Evolutionary conservation across 2,329 filamentous ascomycete genomes (phyloP).

Genomic region (Phaeosphaeriaceae sp.): DNA sequence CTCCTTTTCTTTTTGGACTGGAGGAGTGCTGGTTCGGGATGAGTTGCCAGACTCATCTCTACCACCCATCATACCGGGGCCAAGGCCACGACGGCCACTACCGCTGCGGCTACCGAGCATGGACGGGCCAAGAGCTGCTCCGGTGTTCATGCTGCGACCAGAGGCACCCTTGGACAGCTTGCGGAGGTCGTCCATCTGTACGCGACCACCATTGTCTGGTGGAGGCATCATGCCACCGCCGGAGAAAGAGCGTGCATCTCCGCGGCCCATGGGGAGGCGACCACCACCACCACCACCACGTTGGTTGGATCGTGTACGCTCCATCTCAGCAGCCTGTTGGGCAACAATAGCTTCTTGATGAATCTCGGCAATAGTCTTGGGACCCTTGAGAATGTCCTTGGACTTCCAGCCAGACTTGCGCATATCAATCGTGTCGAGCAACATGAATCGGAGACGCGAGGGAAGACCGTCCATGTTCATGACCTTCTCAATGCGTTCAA

Average conservation of each 20-base stretch:
- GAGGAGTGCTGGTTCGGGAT: slow-evolving; percentile 88
- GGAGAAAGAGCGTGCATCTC: slow-evolving; percentile 85
- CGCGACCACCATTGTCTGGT: slow-evolving; percentile 75
- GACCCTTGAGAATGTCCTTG: slow-evolving; percentile 91
- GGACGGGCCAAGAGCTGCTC: slow-evolving; percentile 73
- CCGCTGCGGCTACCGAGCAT: slow-evolving; percentile 89
- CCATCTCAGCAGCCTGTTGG: slow-evolving; percentile 79
- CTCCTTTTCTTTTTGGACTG: slow-evolving; percentile 68
- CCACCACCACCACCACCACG: slow-evolving; percentile 72
- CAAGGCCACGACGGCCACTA: slow-evolving; percentile 79
- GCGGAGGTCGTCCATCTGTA: slow-evolving; percentile 89
- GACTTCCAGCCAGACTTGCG: slow-evolving; percentile 78
- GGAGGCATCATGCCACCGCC: slow-evolving; percentile 73
- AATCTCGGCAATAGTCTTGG: slow-evolving; percentile 94
- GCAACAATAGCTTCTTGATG: slow-evolving; percentile 81
- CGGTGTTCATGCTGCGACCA: slow-evolving; percentile 63
- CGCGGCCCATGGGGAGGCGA: slow-evolving; percentile 77
- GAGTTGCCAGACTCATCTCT: slow-evolving; percentile 86
- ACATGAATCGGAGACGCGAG: slow-evolving; percentile 93
- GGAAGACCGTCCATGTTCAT: slow-evolving; percentile 76
- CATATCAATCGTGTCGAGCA: slow-evolving; percentile 91
- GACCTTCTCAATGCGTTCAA: slow-evolving; percentile 83
- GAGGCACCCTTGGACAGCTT: slow-evolving; percentile 71
- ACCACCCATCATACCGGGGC: slow-evolving; percentile 71
- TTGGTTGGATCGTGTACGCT: slow-evolving; percentile 63